Evolutionary conservation across 768 basidiomycete species (phyloP), one percentile per base, ranked within the genome.

Genomic region (Suillus plorans): DNA sequence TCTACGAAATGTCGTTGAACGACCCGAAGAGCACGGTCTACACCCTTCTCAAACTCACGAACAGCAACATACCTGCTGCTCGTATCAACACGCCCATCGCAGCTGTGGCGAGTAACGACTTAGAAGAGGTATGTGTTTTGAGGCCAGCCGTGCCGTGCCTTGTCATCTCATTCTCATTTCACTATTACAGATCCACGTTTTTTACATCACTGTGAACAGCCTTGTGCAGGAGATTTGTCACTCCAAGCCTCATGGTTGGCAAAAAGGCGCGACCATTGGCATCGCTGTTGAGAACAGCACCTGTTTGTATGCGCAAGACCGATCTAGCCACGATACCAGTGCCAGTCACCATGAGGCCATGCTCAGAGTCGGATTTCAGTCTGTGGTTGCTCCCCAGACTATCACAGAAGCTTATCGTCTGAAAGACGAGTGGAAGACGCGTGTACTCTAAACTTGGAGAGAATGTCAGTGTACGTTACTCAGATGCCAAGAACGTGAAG

Each of bases 41-140:
- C 5, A 39, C 14, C 8, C 37, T 58, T 22, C 16, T 25, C 22
- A 25, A 16, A 16, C 37, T 57, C 36, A 39, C 37, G 22, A 28
- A 18, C 16, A 22, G 22, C 4, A 16, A 13, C 14, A 10, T 22
- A 4, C 37, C 56, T 2, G 37, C 37, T 58, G 56, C 56, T 5
- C n/a, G 56, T 39, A 58, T 58, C 22, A 58, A 58, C 37, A 58
- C 37, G 9, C 56, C 56, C 22, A 58, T 58, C 56, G 56, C 37
- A 39, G 37, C 37, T 22, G 37, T 39, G 22, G 37, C 22, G 9
- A 16, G 22, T 22, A 16, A 58, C 14, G 8, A 22, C 37, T 39
- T 58, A 22, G 14, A 34, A 39, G 37, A 39, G 14, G 56, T 58
- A 39, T 10, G 53, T 36, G 12, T 36, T 56, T 34, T 31, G 34